Conservation (phyloP, 345 rosid genomes). For the Ceriops decandra region DNA sequence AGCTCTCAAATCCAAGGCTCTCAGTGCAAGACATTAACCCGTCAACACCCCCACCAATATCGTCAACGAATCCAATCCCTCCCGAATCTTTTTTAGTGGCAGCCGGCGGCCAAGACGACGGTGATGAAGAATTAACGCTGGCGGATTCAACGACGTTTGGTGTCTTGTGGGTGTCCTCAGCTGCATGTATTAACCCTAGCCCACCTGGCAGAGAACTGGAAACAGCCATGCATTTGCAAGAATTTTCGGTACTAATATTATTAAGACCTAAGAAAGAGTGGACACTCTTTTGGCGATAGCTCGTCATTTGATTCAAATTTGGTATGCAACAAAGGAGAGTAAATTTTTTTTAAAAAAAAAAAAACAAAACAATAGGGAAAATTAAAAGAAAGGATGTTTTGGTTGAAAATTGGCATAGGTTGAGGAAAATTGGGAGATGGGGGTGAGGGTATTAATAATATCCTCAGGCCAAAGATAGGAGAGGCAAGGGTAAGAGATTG, state of each 20-base stretch:
- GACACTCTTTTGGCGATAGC: conserved; percentile 49
- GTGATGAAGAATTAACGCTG: conserved; percentile 3
- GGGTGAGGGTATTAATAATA: conserved; percentile 36
- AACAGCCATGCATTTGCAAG: conserved; percentile 9
- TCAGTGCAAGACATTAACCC: conserved; percentile 78
- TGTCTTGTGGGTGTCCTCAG: conserved; percentile 13
- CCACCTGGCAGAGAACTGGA: conserved; percentile 8
- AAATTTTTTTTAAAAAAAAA: background rate
- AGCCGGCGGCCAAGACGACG: background rate
- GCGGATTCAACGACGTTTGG: conserved; percentile 43
- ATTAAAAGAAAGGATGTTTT: background rate
- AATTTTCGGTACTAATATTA: background rate
- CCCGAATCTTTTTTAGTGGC: conserved; percentile 32
- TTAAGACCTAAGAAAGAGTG: conserved; percentile 34
- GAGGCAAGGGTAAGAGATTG: conserved; percentile 14
- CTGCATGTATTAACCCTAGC: conserved; percentile 31
- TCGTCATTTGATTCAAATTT: conserved; percentile 29
- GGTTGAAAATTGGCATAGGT: background rate
- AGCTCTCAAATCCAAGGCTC: conserved; percentile 87
- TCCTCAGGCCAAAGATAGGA: conserved; percentile 37
- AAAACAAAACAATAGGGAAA: background rate
- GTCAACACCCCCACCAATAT: conserved; percentile 42
- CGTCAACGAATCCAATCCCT: conserved; percentile 41
- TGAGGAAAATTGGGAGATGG: background rate
- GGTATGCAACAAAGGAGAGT: no score